Conservation (phyloP, 2,329 filamentous ascomycete genomes). For the Colletotrichum theobromicola region DNA sequence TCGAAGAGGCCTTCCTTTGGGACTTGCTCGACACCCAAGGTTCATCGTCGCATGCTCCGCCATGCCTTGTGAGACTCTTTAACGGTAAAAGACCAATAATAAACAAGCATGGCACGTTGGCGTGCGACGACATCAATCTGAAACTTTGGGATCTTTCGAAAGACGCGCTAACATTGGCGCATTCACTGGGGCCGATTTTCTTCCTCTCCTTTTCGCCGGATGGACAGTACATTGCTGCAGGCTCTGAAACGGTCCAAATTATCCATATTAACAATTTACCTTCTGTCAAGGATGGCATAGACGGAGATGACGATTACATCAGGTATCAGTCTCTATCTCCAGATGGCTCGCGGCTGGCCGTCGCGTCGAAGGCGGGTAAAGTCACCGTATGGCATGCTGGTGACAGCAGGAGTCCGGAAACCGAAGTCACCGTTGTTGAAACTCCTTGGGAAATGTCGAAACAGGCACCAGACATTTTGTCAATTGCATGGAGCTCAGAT, state of each 20-base stretch:
- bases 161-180: neutral
- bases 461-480: neutral
- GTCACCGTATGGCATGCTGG: neutral
- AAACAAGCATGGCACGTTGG: neutral
- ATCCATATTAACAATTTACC: neutral
- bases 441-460: neutral
- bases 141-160: neutral
- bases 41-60: neutral
- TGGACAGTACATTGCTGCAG: neutral
- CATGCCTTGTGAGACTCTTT: neutral
- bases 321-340: neutral
- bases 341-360: neutral
- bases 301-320: neutral
- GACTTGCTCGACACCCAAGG: neutral
- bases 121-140: neutral
- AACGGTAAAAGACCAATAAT: rapidly evolving
- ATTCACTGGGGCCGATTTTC: too few relatives aligned
- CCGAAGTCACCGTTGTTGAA: neutral
- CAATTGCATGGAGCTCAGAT: neutral
- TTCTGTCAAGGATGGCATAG: neutral
- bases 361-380: neutral
- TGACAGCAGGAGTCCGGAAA: neutral
- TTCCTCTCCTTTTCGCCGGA: neutral
- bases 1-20: neutral
- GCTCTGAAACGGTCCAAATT: neutral